These are phyloP conservation scores for Kodamaea suecica DNA, from an alignment of 1,139 yeast species.

Conservation along the genomic window DNA sequence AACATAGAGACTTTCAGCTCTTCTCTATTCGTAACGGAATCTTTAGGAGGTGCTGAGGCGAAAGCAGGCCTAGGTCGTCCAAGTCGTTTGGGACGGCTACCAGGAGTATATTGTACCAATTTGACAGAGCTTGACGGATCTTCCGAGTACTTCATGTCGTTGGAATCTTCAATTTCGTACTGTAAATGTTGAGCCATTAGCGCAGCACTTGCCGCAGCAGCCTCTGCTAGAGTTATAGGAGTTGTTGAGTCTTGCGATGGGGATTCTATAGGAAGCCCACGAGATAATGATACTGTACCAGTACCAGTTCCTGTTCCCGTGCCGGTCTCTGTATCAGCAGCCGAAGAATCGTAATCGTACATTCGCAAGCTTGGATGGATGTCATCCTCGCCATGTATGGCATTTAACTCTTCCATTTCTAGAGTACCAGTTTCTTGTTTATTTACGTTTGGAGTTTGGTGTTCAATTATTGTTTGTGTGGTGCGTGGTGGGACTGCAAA, in stretches of 20 bases:
- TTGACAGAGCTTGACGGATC: constrained; percentile 1
- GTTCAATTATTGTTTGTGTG: neutral
- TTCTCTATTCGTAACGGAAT: constrained; percentile 31
- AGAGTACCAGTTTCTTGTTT: too few relatives aligned
- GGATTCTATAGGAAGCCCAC: too few relatives aligned
- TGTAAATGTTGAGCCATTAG: constrained; percentile 1
- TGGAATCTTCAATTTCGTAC: neutral
- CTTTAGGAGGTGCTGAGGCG: constrained; percentile 20
- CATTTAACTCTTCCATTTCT: neutral
- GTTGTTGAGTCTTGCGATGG: too few relatives aligned
- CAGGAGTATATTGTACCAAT: constrained; percentile 36
- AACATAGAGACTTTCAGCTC: constrained; percentile 36
- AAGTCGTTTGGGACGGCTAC: constrained; percentile 29
- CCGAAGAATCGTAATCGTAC: constrained; percentile 2
- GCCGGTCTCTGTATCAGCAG: neutral
- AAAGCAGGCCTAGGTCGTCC: constrained; percentile 34
- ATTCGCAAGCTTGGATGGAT: constrained; percentile 7
- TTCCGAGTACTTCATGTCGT: neutral
- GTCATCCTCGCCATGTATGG: constrained; percentile 1
- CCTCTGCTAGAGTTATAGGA: too few relatives aligned
- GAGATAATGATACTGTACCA: too few relatives aligned
- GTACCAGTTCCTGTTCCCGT: neutral
- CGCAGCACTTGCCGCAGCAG: constrained; percentile 4
- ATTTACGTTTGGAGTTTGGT: neutral
- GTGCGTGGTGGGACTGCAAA: neutral